Percentiles rank a stretch among this genome's conserved stretches.
Conservation (phyloP, 2,329 filamentous ascomycete species). For the Pseudogymnoascus sp. region DNA sequence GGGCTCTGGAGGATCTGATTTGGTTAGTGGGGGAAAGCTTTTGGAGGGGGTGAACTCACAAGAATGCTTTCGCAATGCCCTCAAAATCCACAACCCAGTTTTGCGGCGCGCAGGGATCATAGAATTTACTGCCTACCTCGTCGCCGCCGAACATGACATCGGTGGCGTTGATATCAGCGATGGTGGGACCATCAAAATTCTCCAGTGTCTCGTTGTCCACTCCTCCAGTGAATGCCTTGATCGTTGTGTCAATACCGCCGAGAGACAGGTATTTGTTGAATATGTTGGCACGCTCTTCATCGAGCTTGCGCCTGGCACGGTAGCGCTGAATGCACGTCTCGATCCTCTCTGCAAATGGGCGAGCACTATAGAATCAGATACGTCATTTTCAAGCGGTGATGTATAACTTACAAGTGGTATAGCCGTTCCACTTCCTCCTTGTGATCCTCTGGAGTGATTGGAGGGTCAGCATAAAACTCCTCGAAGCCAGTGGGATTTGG, state of each 20-base stretch:
- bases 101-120: conserved; percentile 40
- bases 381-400: neutral
- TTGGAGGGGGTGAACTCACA: conserved; percentile 45
- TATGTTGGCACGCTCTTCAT: conserved; percentile 48
- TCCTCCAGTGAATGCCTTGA: conserved; percentile 53
- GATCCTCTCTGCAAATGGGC: conserved; percentile 61
- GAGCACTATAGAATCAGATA: conserved; percentile 33
- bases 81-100: conserved; percentile 74
- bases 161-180: conserved; percentile 54
- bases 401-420: conserved; percentile 51
- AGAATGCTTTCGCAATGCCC: conserved; percentile 65
- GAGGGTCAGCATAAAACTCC: conserved; percentile 71
- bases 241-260: conserved; percentile 63
- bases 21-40: conserved; percentile 15
- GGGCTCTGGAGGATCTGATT: conserved; percentile 46
- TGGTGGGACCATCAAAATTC: conserved; percentile 52
- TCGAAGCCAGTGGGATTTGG: conserved; percentile 57
- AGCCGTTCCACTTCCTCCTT: conserved; percentile 53
- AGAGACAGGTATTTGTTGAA: conserved; percentile 77
- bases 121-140: conserved; percentile 36
- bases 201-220: conserved; percentile 52
- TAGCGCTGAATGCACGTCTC: conserved; percentile 79
- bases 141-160: conserved; percentile 46
- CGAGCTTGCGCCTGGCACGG: conserved; percentile 65
- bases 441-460: conserved; percentile 62